Percentiles rank a stretch among this genome's conserved stretches.
Evolutionary conservation across 2,329 filamentous ascomycete species (phyloP).

Genomic region (Apiospora saccharicola): DNA sequence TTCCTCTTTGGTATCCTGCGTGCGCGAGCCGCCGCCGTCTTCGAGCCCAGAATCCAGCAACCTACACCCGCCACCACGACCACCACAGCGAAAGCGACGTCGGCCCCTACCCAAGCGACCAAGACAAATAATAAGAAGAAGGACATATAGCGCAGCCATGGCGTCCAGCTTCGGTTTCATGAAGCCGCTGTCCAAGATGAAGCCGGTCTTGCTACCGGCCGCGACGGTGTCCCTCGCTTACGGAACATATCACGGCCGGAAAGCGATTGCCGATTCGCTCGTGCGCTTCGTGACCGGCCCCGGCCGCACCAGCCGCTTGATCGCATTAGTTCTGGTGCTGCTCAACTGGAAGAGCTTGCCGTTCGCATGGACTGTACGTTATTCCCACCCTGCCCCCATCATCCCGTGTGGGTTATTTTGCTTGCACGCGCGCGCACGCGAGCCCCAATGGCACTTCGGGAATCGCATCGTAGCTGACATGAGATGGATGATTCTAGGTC

Average conservation of each 20-base stretch:
- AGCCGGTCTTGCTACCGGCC: conserved; percentile 52
- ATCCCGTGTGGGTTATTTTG: not conserved
- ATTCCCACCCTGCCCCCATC: not conserved
- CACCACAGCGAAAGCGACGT: not conserved
- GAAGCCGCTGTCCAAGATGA: conserved; percentile 33
- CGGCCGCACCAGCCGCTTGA: conserved; percentile 59
- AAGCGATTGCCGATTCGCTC: conserved; percentile 50
- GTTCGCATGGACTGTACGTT: conserved; percentile 76
- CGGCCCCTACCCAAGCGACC: not conserved
- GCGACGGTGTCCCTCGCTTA: conserved; percentile 54
- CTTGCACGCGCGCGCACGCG: not conserved
- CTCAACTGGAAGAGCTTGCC: conserved; percentile 79
- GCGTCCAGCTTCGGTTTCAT: conserved; percentile 38
- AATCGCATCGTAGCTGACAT: not conserved
- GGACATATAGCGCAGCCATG: conserved; percentile 30
- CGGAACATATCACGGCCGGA: conserved; percentile 48
- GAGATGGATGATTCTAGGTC: conserved; percentile 48
- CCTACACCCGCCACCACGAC: not conserved
- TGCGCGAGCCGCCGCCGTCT: conserved; percentile 35
- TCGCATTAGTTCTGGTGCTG: conserved; percentile 62
- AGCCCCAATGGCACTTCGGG: not conserved
- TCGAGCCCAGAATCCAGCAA: not conserved
- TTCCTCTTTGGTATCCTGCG: conserved; percentile 45
- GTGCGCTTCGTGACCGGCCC: conserved; percentile 60
- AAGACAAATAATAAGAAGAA: conserved; percentile 20